These are phyloP conservation scores for Coemansia asiatica DNA, from an alignment of 192 early-diverging fungal species.

Conservation along the genomic window DNA sequence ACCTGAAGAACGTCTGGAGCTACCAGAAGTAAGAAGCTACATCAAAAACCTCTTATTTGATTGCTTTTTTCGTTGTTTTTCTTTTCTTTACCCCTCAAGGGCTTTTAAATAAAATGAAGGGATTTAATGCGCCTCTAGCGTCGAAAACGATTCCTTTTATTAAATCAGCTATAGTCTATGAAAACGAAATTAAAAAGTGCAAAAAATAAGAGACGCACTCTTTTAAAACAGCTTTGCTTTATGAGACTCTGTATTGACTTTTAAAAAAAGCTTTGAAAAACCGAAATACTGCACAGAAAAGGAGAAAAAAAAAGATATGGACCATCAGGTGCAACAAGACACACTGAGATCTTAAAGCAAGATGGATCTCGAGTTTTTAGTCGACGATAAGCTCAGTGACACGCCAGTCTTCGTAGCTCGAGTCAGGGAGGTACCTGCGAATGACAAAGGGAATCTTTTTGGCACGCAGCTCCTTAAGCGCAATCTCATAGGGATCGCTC, in stretches of 20 bases:
- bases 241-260: no score
- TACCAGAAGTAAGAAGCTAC: conserved; percentile 64
- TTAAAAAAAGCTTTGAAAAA: no score
- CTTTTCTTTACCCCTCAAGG: not conserved
- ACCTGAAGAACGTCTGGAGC: conserved; percentile 76
- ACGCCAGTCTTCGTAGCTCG: conserved; percentile 92
- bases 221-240: no score
- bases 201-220: no score
- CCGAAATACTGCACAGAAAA: no score
- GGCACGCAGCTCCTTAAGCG: conserved; percentile 90
- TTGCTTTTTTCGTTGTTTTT: not conserved
- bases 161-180: no score
- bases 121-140: not conserved
- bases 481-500: conserved; percentile 90
- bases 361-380: no score
- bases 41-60: conserved; percentile 5
- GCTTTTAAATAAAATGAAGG: not conserved
- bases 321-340: no score
- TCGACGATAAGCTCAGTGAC: conserved; percentile 85
- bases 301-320: no score
- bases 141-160: not conserved
- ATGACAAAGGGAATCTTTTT: conserved; percentile 92
- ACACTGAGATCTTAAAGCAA: no score
- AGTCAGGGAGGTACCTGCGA: conserved; percentile 90
- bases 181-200: no score